These are phyloP conservation scores for Herpetospermum pedunculosum DNA, from an alignment of 306 rosid genomes.

Conservation along the genomic window DNA sequence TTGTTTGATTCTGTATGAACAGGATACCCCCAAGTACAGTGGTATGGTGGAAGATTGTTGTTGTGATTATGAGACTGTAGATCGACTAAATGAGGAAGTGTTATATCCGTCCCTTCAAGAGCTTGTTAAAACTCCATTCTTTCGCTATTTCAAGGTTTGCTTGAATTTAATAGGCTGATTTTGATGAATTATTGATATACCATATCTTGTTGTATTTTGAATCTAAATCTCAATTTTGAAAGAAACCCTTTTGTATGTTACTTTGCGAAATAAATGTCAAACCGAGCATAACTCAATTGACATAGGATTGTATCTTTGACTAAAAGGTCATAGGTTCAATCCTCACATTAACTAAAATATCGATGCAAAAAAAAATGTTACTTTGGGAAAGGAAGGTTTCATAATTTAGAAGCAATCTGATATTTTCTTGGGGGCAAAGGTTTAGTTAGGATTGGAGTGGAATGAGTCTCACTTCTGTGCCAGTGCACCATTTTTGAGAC, in stretches of 20 bases:
- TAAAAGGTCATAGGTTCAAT: no score
- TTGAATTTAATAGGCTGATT: neutral
- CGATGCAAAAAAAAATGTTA: no score
- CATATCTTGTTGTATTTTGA: neutral
- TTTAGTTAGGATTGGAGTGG: neutral
- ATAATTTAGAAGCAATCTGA: neutral
- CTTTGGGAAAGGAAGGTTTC: no score
- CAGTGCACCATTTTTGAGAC: neutral
- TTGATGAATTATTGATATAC: neutral
- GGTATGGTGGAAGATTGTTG: slow-evolving; percentile 47
- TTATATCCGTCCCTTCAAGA: slow-evolving; percentile 38
- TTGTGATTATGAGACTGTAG: slow-evolving; percentile 43
- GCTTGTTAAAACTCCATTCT: slow-evolving; percentile 37
- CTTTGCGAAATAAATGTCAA: neutral
- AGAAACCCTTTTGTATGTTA: neutral
- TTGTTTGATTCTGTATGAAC: neutral
- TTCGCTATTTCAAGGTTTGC: slow-evolving; percentile 42
- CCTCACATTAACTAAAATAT: no score
- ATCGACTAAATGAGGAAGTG: slow-evolving; percentile 32
- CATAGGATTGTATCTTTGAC: no score
- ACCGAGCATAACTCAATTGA: no score
- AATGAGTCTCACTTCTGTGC: neutral
- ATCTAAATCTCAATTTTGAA: neutral
- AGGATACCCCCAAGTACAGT: slow-evolving; percentile 26
- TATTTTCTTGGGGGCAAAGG: neutral